Percentiles rank a stretch among this genome's conserved stretches.
phyloP scores from a whole-genome alignment of 2,329 filamentous ascomycete species.

The Pseudogymnoascus sp. region DNA sequence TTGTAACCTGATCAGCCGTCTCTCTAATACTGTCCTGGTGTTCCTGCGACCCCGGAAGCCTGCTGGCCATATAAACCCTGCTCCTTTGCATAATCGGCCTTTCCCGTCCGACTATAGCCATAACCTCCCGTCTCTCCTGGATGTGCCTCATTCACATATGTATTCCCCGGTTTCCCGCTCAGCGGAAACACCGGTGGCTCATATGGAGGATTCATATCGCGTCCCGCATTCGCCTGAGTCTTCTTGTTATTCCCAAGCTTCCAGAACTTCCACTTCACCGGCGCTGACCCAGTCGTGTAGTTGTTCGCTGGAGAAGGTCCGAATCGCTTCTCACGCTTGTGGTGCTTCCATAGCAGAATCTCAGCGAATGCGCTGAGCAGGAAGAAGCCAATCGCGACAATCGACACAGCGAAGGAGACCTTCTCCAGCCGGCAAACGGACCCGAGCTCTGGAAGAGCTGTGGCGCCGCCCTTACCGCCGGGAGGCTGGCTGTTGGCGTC shows the following conservation, averaged over 20 bases:
- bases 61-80: conserved; percentile 4
- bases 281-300: conserved; percentile 53
- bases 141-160: background rate
- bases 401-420: conserved; percentile 66
- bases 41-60: background rate
- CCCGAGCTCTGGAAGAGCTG: conserved; percentile 32
- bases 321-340: conserved; percentile 65
- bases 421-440: conserved; percentile 69
- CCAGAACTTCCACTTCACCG: conserved; percentile 22
- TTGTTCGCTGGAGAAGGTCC: conserved; percentile 57
- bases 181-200: background rate
- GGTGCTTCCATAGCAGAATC: conserved; percentile 57
- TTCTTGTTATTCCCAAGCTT: background rate
- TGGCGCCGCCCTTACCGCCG: conserved; percentile 28
- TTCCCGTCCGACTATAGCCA: conserved; percentile 1
- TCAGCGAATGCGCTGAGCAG: conserved; percentile 62
- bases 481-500: conserved; percentile 32
- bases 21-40: conserved; percentile 1
- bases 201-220: background rate
- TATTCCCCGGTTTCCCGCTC: background rate
- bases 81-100: conserved; percentile 2
- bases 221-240: background rate
- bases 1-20: background rate
- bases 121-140: background rate
- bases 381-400: conserved; percentile 71